Percentiles rank a stretch among this genome's conserved stretches.
These are phyloP conservation scores for Salvia miltiorrhiza DNA, from an alignment of 257 asterid genomes.

Conservation along the genomic window DNA sequence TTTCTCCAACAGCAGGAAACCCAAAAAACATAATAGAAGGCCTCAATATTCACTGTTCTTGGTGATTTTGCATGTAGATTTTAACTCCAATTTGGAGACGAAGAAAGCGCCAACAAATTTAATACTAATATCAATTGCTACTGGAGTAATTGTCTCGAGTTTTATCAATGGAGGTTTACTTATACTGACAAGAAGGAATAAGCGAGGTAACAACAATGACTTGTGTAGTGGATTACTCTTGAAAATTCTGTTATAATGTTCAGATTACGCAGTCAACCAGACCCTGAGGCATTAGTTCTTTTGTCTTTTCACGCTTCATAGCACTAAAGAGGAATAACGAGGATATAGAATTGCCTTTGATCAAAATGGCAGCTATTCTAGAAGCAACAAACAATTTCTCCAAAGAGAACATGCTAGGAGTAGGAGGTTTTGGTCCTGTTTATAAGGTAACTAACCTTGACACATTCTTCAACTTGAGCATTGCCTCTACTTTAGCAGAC, in stretches of 20 bases:
- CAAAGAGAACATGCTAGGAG: constrained; percentile 15
- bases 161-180: background rate
- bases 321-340: constrained; percentile 3
- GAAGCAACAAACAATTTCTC: constrained; percentile 39
- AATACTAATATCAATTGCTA: background rate
- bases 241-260: background rate
- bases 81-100: background rate
- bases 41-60: background rate
- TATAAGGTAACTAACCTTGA: background rate
- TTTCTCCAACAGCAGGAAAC: no score
- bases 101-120: background rate
- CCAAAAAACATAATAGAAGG: no score
- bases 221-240: background rate
- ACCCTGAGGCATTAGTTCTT: background rate
- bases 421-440: constrained; percentile 16
- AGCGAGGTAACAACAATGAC: constrained; percentile 10
- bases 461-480: background rate
- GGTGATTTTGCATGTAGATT: background rate
- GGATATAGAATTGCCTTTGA: constrained; percentile 33
- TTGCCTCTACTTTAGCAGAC: background rate
- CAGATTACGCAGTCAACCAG: background rate
- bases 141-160: constrained; percentile 17
- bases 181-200: background rate
- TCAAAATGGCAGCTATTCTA: constrained; percentile 20
- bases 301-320: background rate